Evolutionary conservation across 441 rosid species (phyloP).

Genomic region (Adansonia rubrostipa): DNA sequence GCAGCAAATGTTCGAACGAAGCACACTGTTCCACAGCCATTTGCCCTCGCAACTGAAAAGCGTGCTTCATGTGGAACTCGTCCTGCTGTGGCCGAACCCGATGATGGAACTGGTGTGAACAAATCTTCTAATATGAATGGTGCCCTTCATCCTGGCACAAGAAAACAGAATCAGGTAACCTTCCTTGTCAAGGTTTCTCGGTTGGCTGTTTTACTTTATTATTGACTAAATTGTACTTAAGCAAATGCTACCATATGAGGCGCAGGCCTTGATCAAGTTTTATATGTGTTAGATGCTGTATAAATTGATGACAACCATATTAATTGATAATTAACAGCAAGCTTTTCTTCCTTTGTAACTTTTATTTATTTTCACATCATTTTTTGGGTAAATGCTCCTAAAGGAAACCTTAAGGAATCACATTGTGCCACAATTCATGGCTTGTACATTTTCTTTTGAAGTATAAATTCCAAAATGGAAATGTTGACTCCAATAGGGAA

Average conservation of each 20-base stretch:
- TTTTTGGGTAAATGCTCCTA: neutral
- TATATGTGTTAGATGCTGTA: conserved; percentile 1
- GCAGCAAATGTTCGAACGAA: too few species aligned
- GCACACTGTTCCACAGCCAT: conserved; percentile 84
- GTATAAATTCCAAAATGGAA: neutral
- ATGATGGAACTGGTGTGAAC: conserved; percentile 38
- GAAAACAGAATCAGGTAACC: conserved; percentile 59
- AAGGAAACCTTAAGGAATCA: conserved; percentile 11
- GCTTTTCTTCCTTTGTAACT: neutral
- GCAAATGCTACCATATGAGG: neutral
- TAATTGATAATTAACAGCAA: neutral
- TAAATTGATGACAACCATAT: neutral
- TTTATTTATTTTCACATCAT: neutral
- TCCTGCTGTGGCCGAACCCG: conserved; percentile 49
- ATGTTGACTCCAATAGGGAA: neutral
- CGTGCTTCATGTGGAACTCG: conserved; percentile 80
- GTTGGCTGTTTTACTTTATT: too few species aligned
- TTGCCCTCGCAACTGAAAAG: conserved; percentile 86
- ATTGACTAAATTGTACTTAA: neutral
- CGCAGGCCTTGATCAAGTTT: neutral
- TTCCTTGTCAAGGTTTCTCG: conserved; percentile 13
- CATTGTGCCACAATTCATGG: neutral
- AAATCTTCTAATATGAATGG: conserved; percentile 45
- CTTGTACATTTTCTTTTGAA: neutral
- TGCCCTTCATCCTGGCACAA: conserved; percentile 37